Percentiles rank a stretch among this genome's conserved stretches.
phyloP scores from a whole-genome alignment of 371 early-diverging fungal species.

The Gilbertella persicaria region DNA sequence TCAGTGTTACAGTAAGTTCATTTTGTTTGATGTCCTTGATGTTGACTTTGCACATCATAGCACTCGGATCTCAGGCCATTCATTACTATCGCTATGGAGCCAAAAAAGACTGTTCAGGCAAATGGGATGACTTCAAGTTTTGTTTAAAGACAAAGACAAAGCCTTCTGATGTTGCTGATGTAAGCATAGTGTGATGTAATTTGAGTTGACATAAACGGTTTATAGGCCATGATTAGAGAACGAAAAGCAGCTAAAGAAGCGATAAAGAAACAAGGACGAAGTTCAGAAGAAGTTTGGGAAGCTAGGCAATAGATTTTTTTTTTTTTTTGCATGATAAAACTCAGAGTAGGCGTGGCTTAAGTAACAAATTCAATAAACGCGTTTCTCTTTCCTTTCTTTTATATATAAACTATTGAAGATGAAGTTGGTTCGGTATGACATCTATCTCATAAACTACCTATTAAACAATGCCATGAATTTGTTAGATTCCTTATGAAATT shows the following conservation, averaged over 20 bases:
- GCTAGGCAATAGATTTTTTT: constrained; percentile 19
- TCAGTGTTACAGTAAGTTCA: constrained; percentile 42
- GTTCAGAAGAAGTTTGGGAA: constrained; percentile 51
- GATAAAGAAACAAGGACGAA: constrained; percentile 23
- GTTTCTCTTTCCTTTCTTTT: too few species aligned
- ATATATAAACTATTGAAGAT: too few species aligned
- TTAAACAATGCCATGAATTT: too few species aligned
- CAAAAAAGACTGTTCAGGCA: constrained; percentile 43
- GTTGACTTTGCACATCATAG: constrained; percentile 19
- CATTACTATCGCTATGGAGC: constrained; percentile 50
- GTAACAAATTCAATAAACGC: too few species aligned
- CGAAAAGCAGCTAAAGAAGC: constrained; percentile 27
- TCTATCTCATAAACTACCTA: too few species aligned
- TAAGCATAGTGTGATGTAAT: constrained; percentile 17
- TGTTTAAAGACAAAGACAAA: constrained; percentile 45
- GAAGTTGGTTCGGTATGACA: too few species aligned
- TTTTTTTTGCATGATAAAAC: too few species aligned
- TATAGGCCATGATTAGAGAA: constrained; percentile 38
- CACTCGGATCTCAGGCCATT: constrained; percentile 43
- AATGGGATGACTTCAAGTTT: constrained; percentile 48
- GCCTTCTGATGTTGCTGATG: constrained; percentile 40
- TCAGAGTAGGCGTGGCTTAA: too few species aligned
- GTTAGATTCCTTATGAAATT: constrained; percentile 97
- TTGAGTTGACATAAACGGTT: not conserved
- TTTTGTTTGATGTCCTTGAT: not conserved